Evolutionary conservation across 2,329 filamentous ascomycete species (phyloP).

Genomic region (Lecanicillium sp.): DNA sequence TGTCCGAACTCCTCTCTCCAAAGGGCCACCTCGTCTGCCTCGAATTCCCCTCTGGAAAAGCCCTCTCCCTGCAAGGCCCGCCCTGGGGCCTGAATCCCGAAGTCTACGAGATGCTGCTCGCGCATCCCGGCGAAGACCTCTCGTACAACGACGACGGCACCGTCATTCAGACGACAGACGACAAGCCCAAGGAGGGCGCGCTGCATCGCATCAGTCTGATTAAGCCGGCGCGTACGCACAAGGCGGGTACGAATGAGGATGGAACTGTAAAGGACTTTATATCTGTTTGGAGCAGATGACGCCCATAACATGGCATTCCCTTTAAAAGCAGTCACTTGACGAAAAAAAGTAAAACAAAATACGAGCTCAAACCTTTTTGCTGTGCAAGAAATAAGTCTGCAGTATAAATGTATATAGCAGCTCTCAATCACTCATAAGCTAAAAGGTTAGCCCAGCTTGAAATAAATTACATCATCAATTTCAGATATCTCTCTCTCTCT

Average conservation of each 20-base stretch:
- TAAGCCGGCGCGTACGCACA: slow-evolving; percentile 42
- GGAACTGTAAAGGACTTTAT: slow-evolving; percentile 43
- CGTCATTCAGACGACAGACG: slow-evolving; percentile 29
- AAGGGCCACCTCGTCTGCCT: slow-evolving; percentile 52
- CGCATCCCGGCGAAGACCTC: slow-evolving; percentile 58
- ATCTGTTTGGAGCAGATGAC: slow-evolving; percentile 42
- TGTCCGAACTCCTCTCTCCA: slow-evolving; percentile 39
- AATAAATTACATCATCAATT: too few relatives aligned
- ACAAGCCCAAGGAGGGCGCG: slow-evolving; percentile 30
- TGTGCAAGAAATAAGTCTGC: too few relatives aligned
- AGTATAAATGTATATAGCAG: too few relatives aligned
- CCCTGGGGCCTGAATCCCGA: slow-evolving; percentile 63
- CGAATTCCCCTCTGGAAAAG: slow-evolving; percentile 71
- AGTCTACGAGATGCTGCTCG: slow-evolving; percentile 65
- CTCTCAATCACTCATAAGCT: too few relatives aligned
- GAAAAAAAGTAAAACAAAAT: neutral
- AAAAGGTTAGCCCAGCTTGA: too few relatives aligned
- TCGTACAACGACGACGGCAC: slow-evolving; percentile 42
- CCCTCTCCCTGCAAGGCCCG: slow-evolving; percentile 56
- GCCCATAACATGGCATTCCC: too few relatives aligned
- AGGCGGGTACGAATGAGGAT: slow-evolving; percentile 33
- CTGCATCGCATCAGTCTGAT: slow-evolving; percentile 38
- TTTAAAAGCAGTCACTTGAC: too few relatives aligned
- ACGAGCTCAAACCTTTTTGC: neutral
- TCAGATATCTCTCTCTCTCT: too few relatives aligned